Base-by-base conservation (phyloP, 1,284 basidiomycete species). In the Ceratobasidium sp. region DNA sequence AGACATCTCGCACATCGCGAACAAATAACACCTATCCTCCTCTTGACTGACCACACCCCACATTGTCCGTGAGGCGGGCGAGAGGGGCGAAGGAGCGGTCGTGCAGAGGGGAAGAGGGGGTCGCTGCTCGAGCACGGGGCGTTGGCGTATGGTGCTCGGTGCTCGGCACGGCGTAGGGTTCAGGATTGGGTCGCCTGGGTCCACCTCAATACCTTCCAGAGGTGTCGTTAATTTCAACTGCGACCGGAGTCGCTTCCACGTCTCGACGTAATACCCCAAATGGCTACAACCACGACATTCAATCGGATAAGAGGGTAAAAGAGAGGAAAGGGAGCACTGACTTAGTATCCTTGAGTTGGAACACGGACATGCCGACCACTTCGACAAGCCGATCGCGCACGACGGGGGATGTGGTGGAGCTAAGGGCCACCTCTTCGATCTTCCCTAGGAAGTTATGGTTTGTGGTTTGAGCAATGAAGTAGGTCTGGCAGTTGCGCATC, bases 1-100 rank as follows among this genome's bases (percentile, higher is more conserved):
- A 7, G 90, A 93, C 72, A 93, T 88, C 78, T 89, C 89, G 82
- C 93, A 94, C 80, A 95, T 93, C 79, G 92, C 89, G 80, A 92
- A 89, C 64, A 95, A 81, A 14, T 91, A 86, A 5, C 90, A 86
- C 74, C 93, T 93, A 79, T 94, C 92, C 79, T 94, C 92, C 53
- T 93, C 91, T 2, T 82, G 86, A 0, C 92, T 89, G 62, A 93
- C 92, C 59, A 93, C 88, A 1, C 88, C 65, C 22, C 24, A 29
- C 14, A 51, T 22, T 86, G 57, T 4, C 56, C 31, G 19, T 59
- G 33, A 33, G 19, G n/a, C n/a, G n/a, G n/a, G n/a, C n/a, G n/a
- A n/a, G n/a, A n/a, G n/a, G n/a, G n/a, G n/a, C n/a, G n/a, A n/a
- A n/a, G n/a, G n/a, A n/a, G n/a, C n/a, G n/a, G n/a, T n/a, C n/a